These are phyloP conservation scores for Kodamaea fungicola DNA, from an alignment of 1,139 yeast species.

Conservation along the genomic window DNA sequence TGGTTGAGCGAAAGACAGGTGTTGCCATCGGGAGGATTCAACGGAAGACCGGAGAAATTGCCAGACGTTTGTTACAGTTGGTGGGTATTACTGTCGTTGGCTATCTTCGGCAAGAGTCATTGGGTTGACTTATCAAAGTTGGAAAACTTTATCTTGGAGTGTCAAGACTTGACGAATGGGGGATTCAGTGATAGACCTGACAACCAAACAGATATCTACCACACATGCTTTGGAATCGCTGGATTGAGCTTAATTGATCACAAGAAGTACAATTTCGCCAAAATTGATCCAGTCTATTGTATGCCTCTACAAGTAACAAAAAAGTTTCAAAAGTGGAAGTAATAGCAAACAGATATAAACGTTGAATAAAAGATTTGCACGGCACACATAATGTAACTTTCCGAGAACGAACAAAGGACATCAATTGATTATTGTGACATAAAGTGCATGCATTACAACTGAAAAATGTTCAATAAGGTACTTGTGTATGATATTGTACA, in stretches of 20 bases:
- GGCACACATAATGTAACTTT: too few relatives aligned
- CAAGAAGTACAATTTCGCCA: conserved; percentile 43
- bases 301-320: conserved; percentile 58
- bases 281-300: conserved; percentile 84
- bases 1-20: conserved; percentile 94
- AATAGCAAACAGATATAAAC: too few relatives aligned
- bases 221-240: conserved; percentile 85
- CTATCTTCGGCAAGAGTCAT: conserved; percentile 60
- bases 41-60: conserved; percentile 93
- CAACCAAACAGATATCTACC: conserved; percentile 89
- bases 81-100: conserved; percentile 90
- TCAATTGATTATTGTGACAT: too few relatives aligned
- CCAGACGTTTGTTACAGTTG: conserved; percentile 97
- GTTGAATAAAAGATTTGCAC: too few relatives aligned
- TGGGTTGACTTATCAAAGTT: conserved; percentile 73
- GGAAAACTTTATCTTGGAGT: conserved; percentile 60
- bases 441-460: too few relatives aligned
- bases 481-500: too few relatives aligned
- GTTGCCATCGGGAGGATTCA: conserved; percentile 79
- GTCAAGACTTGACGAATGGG: conserved; percentile 78
- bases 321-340: conserved; percentile 43
- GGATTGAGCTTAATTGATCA: conserved; percentile 76
- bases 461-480: too few relatives aligned
- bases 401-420: too few relatives aligned
- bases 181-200: conserved; percentile 93